These are phyloP conservation scores for Candida sakaeoensis DNA, from an alignment of 805 yeast genomes.

Conservation along the genomic window DNA sequence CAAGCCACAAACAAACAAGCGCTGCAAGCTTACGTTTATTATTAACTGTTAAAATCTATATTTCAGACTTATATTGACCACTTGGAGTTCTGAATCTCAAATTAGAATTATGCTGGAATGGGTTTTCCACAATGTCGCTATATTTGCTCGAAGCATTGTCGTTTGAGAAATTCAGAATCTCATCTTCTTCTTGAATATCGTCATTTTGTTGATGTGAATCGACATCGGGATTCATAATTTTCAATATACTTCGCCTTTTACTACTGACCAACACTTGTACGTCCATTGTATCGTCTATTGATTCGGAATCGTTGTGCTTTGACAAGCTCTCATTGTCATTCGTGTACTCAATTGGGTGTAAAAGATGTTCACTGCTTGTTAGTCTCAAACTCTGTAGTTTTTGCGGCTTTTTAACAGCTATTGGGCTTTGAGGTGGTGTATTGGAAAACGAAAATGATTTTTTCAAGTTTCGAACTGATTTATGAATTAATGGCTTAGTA, in stretches of 20 bases:
- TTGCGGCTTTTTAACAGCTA: slow-evolving; percentile 3
- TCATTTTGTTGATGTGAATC: background rate
- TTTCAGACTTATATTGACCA: slow-evolving; percentile 9
- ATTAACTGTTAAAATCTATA: background rate
- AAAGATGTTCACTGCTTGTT: slow-evolving; percentile 9
- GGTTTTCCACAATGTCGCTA: slow-evolving; percentile 7
- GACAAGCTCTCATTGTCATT: slow-evolving; percentile 6
- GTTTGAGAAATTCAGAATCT: slow-evolving; percentile 8
- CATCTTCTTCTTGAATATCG: slow-evolving; percentile 2
- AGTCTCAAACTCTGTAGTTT: slow-evolving; percentile 10
- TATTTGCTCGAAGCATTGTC: slow-evolving; percentile 8
- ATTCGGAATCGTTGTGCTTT: slow-evolving; percentile 26
- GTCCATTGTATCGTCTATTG: slow-evolving; percentile 49
- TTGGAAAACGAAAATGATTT: slow-evolving; percentile 21
- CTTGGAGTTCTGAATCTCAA: slow-evolving; percentile 19
- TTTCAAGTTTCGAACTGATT: slow-evolving; percentile 18
- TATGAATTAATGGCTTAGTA: slow-evolving; percentile 6
- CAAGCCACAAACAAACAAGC: background rate
- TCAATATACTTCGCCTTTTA: slow-evolving; percentile 53
- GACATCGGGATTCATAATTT: slow-evolving; percentile 58
- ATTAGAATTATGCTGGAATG: slow-evolving; percentile 4
- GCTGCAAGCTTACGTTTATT: slow-evolving; percentile 1
- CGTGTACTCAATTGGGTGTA: background rate
- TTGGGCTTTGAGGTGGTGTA: slow-evolving; percentile 21
- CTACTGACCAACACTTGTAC: slow-evolving; percentile 72